Evolutionary conservation across 345 rosid species (phyloP).

Genomic region (Reutealis trisperma): DNA sequence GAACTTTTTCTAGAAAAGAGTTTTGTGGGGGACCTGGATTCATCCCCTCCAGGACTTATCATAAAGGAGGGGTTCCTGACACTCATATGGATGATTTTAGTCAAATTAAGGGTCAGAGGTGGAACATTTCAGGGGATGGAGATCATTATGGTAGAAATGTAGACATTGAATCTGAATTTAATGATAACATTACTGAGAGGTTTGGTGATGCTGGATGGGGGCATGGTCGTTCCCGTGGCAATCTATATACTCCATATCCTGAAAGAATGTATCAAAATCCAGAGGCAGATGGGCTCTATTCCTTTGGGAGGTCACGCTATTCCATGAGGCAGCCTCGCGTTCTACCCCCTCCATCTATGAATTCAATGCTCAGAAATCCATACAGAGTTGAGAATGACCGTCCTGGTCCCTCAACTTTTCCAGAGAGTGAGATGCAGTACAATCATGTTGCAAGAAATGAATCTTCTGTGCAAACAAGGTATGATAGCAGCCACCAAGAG

Average conservation of each 20-base stretch:
- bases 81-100: slow-evolving; percentile 48
- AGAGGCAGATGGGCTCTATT: slow-evolving; percentile 65
- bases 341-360: slow-evolving; percentile 77
- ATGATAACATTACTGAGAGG: slow-evolving; percentile 61
- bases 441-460: slow-evolving; percentile 45
- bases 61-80: slow-evolving; percentile 63
- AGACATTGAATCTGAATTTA: slow-evolving; percentile 71
- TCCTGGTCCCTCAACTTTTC: slow-evolving; percentile 59
- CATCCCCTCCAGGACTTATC: slow-evolving; percentile 42
- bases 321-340: slow-evolving; percentile 93
- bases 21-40: slow-evolving; percentile 60
- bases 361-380: slow-evolving; percentile 54
- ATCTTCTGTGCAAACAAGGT: slow-evolving; percentile 44
- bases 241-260: slow-evolving; percentile 55
- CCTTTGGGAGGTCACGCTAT: slow-evolving; percentile 77
- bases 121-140: slow-evolving; percentile 72
- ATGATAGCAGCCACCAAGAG: slow-evolving; percentile 48
- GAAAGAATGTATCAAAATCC: slow-evolving; percentile 60
- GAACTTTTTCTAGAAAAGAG: slow-evolving; percentile 60
- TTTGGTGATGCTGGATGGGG: slow-evolving; percentile 76
- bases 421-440: slow-evolving; percentile 44
- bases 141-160: slow-evolving; percentile 56
- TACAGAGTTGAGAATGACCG: slow-evolving; percentile 53
- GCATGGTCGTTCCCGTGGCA: slow-evolving; percentile 48
- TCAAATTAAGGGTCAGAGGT: slow-evolving; percentile 56